Percentiles rank a stretch among this genome's conserved stretches.
These are phyloP conservation scores for Penicillium sp. DNA, from an alignment of 2,329 filamentous ascomycete genomes.

Conservation along the genomic window DNA sequence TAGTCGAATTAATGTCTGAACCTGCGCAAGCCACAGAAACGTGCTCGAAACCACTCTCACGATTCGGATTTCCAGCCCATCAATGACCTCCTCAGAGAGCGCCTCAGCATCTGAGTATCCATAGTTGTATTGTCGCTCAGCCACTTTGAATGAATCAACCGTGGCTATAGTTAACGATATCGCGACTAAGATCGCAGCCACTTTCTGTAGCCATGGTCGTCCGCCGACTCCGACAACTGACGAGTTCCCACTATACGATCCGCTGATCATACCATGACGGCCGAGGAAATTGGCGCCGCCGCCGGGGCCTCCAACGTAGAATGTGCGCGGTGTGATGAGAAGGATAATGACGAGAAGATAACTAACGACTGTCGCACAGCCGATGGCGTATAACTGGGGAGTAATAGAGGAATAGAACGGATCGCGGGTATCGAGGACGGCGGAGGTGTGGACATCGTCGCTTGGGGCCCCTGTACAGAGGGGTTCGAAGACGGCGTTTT, in stretches of 20 bases:
- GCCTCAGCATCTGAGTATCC: constrained; percentile 75
- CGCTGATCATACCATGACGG: constrained; percentile 77
- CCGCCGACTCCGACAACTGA: constrained; percentile 81
- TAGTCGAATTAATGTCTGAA: constrained; percentile 89
- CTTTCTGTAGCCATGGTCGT: constrained; percentile 86
- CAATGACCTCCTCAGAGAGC: constrained; percentile 74
- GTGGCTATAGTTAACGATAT: constrained; percentile 92
- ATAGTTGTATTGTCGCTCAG: constrained; percentile 71
- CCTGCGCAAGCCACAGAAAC: constrained; percentile 95
- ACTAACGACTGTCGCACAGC: constrained; percentile 82
- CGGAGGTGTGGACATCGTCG: constrained; percentile 39
- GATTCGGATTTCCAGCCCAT: constrained; percentile 79
- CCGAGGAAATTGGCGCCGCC: constrained; percentile 70
- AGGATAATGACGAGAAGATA: constrained; percentile 93
- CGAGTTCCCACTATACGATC: constrained; percentile 62
- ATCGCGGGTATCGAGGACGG: constrained; percentile 66
- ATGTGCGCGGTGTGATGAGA: constrained; percentile 89
- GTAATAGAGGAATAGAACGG: constrained; percentile 93
- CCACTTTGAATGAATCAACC: constrained; percentile 82
- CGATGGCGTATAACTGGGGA: constrained; percentile 88
- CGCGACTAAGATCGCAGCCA: constrained; percentile 60
- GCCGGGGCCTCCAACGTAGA: constrained; percentile 71
- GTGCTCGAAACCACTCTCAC: constrained; percentile 92
- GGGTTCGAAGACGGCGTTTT: constrained; percentile 50
- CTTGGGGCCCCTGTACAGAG: constrained; percentile 44